Conservation (phyloP, 2,329 filamentous ascomycete genomes). For the Talaromyces sp. region DNA sequence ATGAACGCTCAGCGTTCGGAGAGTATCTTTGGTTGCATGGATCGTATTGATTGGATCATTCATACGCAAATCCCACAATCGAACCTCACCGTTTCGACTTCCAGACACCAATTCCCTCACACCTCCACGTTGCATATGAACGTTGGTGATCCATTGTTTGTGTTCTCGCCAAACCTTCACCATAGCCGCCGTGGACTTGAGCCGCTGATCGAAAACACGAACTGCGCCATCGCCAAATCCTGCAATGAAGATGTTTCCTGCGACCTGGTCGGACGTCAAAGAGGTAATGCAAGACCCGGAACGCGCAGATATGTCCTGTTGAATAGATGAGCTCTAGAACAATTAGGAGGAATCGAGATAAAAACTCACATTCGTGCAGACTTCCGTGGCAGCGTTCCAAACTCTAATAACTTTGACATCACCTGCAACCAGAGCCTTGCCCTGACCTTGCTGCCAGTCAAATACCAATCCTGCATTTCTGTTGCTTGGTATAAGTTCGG, state of each 20-base stretch:
- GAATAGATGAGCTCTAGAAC: background rate
- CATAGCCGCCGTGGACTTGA: conserved; percentile 84
- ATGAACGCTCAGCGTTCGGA: conserved; percentile 86
- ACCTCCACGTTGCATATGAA: conserved; percentile 94
- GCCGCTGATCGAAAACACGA: conserved; percentile 86
- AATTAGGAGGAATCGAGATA: background rate
- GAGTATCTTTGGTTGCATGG: conserved; percentile 70
- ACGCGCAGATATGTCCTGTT: conserved; percentile 81
- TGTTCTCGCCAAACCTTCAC: conserved; percentile 97
- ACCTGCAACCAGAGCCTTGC: conserved; percentile 89
- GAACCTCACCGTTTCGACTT: conserved; percentile 88
- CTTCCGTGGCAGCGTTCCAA: conserved; percentile 92
- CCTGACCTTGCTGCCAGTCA: conserved; percentile 98
- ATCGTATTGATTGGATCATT: conserved; percentile 73
- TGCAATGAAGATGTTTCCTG: conserved; percentile 91
- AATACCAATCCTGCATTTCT: conserved; percentile 95
- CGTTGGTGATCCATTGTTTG: conserved; percentile 90
- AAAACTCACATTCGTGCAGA: conserved; percentile 67
- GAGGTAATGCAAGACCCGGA: conserved; percentile 95
- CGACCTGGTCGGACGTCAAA: conserved; percentile 94
- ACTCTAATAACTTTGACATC: conserved; percentile 94
- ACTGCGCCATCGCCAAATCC: conserved; percentile 95
- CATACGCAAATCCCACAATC: conserved; percentile 93
- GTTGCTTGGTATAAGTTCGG: conserved; percentile 89
- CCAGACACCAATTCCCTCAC: conserved; percentile 87